Percentiles rank a stretch among this genome's conserved stretches.
Evolutionary conservation across 2,329 filamentous ascomycete genomes (phyloP).

Genomic region (Plectosphaerella plurivora): DNA sequence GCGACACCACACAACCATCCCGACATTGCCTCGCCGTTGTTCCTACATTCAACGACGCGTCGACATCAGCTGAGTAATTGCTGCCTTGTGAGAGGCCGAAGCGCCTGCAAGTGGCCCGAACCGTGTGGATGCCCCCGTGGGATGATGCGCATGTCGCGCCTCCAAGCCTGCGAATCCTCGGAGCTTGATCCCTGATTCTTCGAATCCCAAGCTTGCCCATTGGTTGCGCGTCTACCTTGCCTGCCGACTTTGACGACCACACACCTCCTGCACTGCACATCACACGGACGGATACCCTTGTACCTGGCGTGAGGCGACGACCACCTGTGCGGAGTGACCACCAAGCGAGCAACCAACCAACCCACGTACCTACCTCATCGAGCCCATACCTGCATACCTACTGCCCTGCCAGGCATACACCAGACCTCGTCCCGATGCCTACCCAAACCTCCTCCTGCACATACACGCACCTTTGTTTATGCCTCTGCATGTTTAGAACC

Average conservation of each 20-base stretch:
- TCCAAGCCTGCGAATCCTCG: neutral
- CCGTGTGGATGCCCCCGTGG: slow-evolving; percentile 6
- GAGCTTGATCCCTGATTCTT: slow-evolving; percentile 10
- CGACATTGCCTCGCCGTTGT: neutral
- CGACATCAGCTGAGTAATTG: slow-evolving; percentile 19
- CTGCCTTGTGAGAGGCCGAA: slow-evolving; percentile 17
- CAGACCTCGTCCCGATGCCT: neutral
- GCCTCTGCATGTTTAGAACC: no score
- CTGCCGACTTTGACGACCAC: no score
- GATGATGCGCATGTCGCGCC: slow-evolving; percentile 4
- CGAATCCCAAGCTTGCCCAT: slow-evolving; percentile 7
- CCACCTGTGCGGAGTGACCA: no score
- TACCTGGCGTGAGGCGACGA: no score
- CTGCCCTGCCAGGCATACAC: no score
- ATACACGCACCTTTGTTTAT: no score
- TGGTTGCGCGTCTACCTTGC: no score
- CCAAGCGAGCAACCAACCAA: no score
- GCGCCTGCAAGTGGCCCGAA: slow-evolving; percentile 4
- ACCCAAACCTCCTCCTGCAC: neutral
- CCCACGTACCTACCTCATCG: no score
- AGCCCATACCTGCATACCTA: no score
- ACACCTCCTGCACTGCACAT: no score
- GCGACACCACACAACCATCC: neutral
- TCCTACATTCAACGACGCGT: slow-evolving; percentile 3
- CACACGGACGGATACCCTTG: no score